Base-by-base conservation (phyloP, 768 basidiomycete genomes). In the Mycena belliarum region DNA sequence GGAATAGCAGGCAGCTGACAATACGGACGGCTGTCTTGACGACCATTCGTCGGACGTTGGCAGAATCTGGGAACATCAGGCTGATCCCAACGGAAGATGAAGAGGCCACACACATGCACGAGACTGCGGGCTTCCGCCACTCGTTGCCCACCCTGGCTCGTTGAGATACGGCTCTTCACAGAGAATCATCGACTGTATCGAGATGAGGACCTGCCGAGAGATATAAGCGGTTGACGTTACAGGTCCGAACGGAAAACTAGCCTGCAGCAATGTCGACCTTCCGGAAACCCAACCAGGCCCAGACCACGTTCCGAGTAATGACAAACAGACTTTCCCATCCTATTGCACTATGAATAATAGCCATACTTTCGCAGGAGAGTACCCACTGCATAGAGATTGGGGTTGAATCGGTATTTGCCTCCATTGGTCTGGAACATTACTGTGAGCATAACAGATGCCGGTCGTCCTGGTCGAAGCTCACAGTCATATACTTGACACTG, bases 101-200 rank as follows among this genome's bases (percentile, higher is more conserved):
- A 29, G 20, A 50, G 46, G 21, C 41, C 23, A 23, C 84, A 72
- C 71, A 94, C 92, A 95, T 45, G 88, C 85, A 65, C 78, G 79
- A 29, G 93, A 94, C 62, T 84, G 81, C 2, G 89, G 81, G 24
- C 86, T 89, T 25, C 93, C 93, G 16, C 79, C 84, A 55, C 83
- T 81, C 40, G 73, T 73, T 21, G 91, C 87, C 91, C 91, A 92
- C 24, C 89, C 93, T 20, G 95, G 95, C 70, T 98, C 95, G 63
- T 96, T 96, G 59, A 94, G 72, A 69, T 95, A 96, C 10, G 95
- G 92, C 66, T 94, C 95, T 20, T 96, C 95, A 60, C 91, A 95
- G 24, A 97, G 76, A 63, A 97, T 96, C 91, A 98, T 93, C 16
- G 92, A 93, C 75, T 97, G 95, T 29, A 98, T 95, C 16, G 94